Percentiles rank a stretch among this genome's conserved stretches.
Conservation (phyloP, 305 asterid species). For the Rubia balearica region DNA sequence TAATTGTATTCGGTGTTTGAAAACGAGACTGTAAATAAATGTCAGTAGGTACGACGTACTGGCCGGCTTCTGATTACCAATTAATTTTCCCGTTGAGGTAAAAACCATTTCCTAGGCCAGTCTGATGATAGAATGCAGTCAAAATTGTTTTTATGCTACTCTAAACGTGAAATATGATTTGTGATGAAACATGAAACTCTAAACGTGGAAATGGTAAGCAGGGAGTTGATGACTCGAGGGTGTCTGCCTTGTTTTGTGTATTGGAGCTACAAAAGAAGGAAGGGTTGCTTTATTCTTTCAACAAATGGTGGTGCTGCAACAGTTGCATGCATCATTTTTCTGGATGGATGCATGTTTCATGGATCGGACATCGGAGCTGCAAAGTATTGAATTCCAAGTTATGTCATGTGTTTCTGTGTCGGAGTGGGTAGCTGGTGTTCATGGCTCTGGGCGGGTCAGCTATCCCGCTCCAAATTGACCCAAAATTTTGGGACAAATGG, state of each 20-base stretch:
- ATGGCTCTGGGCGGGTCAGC: too few species aligned
- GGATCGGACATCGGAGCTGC: not conserved
- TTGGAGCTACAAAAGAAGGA: too few species aligned
- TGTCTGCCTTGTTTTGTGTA: not conserved
- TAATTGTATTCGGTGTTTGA: not conserved
- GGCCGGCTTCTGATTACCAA: too few species aligned
- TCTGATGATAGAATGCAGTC: not conserved
- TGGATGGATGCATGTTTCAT: not conserved
- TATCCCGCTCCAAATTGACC: too few species aligned
- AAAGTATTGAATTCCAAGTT: not conserved
- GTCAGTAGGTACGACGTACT: too few species aligned
- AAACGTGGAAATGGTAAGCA: not conserved
- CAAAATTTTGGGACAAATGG: too few species aligned
- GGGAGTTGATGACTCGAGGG: not conserved
- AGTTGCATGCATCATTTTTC: too few species aligned
- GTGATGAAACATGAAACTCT: not conserved
- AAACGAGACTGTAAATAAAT: too few species aligned
- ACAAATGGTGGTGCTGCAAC: not conserved
- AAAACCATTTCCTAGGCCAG: not conserved
- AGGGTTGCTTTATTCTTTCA: not conserved
- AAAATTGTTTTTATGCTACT: not conserved
- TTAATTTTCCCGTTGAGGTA: not conserved
- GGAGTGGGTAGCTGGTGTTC: too few species aligned
- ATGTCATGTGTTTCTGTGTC: not conserved
- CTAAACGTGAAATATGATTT: too few species aligned